Conservation (phyloP, 2,329 filamentous ascomycete species). For the Pseudogymnoascus sp. region DNA sequence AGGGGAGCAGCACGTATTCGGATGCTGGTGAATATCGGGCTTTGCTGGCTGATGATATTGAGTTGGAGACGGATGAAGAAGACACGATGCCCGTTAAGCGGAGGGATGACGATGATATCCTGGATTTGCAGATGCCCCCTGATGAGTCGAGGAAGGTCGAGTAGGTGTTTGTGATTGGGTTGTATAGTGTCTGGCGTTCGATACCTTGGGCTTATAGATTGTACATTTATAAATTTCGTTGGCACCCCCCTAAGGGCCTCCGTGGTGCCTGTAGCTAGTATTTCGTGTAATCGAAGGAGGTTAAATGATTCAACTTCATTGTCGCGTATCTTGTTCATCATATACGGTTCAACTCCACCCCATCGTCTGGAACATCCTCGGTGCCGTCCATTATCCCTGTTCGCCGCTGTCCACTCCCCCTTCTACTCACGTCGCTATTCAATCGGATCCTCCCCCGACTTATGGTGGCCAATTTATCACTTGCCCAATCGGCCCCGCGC, state of each 20-base stretch:
- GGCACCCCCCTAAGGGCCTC: background rate
- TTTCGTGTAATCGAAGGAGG: slow-evolving; percentile 2
- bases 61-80: slow-evolving; percentile 6
- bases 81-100: background rate
- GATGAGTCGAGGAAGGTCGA: background rate
- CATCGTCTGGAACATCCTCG: slow-evolving; percentile 39
- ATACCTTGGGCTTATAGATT: slow-evolving; percentile 6
- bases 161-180: background rate
- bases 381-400: slow-evolving; percentile 39
- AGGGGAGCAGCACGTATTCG: background rate
- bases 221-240: background rate
- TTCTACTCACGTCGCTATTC: slow-evolving; percentile 18
- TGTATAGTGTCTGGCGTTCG: slow-evolving; percentile 8
- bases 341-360: slow-evolving; percentile 34
- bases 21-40: background rate
- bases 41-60: slow-evolving; percentile 11
- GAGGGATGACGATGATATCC: slow-evolving; percentile 8
- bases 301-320: background rate
- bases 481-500: slow-evolving; percentile 48
- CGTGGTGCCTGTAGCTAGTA: background rate
- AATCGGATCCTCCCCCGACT: slow-evolving; percentile 51
- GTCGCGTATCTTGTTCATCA: background rate
- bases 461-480: slow-evolving; percentile 41
- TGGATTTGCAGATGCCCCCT: slow-evolving; percentile 6
- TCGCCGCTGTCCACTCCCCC: slow-evolving; percentile 23